Conservation (phyloP, 75 land plant genomes). For the Cunninghamia lanceolata region DNA sequence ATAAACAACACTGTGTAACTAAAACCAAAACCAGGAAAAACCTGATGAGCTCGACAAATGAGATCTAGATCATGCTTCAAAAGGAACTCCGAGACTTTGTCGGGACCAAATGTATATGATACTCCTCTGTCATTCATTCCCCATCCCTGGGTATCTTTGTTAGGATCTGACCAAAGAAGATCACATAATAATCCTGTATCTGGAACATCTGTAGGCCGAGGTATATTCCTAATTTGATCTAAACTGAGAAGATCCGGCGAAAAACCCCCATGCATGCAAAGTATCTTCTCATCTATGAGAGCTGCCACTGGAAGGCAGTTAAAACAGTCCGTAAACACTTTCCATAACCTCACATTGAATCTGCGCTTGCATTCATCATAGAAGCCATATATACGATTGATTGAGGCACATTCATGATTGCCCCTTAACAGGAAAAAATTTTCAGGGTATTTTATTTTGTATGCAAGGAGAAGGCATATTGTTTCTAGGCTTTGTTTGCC, state of each 20-base stretch:
- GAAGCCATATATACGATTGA: constrained; percentile 76
- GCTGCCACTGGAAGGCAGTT: constrained; percentile 87
- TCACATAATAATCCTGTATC: constrained; percentile 77
- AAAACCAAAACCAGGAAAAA: constrained; percentile 11
- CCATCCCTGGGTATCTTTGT: constrained; percentile 60
- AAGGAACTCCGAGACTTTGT: constrained; percentile 55
- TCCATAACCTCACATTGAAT: constrained; percentile 74
- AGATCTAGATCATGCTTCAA: constrained; percentile 71
- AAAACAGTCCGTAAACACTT: constrained; percentile 75
- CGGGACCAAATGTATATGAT: constrained; percentile 70
- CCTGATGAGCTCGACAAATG: constrained; percentile 84
- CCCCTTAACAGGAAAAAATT: constrained; percentile 76
- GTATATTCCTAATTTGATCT: constrained; percentile 52
- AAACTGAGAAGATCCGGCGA: constrained; percentile 63
- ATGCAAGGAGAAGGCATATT: constrained; percentile 71
- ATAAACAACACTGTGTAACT: background rate
- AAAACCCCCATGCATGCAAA: constrained; percentile 90
- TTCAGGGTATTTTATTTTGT: constrained; percentile 79
- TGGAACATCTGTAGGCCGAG: constrained; percentile 82
- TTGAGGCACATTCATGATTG: constrained; percentile 85
- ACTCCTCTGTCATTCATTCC: constrained; percentile 81
- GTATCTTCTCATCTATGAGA: constrained; percentile 77
- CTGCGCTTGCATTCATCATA: constrained; percentile 84
- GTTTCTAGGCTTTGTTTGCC: constrained; percentile 69
- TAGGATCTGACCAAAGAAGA: constrained; percentile 80